Evolutionary conservation across 2,329 filamentous ascomycete genomes (phyloP).

Genomic region (Aspergillus tanneri): DNA sequence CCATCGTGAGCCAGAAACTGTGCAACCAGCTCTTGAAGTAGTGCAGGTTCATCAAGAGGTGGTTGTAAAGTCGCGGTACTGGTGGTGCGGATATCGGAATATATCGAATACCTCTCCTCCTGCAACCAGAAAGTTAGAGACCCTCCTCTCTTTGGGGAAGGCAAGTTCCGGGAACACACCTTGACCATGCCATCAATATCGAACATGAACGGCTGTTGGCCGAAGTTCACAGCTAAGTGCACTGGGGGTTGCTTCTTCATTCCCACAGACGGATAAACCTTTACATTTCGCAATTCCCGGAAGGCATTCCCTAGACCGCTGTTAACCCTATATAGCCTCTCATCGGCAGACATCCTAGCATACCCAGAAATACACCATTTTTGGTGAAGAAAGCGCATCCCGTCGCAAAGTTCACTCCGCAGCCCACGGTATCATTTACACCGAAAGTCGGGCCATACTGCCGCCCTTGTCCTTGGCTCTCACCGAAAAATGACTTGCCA

Average conservation of each 20-base stretch:
- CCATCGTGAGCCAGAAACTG: constrained; percentile 94
- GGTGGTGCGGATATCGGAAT: constrained; percentile 60
- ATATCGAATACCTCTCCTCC: constrained; percentile 61
- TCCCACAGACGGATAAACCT: constrained; percentile 58
- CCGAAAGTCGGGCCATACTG: constrained; percentile 61
- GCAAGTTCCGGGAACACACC: constrained; percentile 52
- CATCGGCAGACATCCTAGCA: background rate
- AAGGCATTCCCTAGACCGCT: constrained; percentile 56
- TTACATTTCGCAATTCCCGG: constrained; percentile 44
- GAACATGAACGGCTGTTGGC: constrained; percentile 75
- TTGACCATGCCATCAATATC: constrained; percentile 86
- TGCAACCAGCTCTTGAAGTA: constrained; percentile 79
- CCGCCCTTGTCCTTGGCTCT: constrained; percentile 54
- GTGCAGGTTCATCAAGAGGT: constrained; percentile 67
- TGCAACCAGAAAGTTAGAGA: constrained; percentile 33
- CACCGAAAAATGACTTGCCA: constrained; percentile 61
- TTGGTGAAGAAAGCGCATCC: constrained; percentile 65
- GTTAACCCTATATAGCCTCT: background rate
- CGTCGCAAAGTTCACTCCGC: constrained; percentile 64
- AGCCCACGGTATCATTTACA: constrained; percentile 61
- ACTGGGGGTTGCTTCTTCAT: constrained; percentile 63
- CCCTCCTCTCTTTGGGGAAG: no score
- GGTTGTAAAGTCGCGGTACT: constrained; percentile 62
- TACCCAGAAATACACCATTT: constrained; percentile 60
- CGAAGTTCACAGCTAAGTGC: constrained; percentile 61